These are phyloP conservation scores for Rubus idaeus DNA, from an alignment of 306 rosid genomes.

Conservation along the genomic window DNA sequence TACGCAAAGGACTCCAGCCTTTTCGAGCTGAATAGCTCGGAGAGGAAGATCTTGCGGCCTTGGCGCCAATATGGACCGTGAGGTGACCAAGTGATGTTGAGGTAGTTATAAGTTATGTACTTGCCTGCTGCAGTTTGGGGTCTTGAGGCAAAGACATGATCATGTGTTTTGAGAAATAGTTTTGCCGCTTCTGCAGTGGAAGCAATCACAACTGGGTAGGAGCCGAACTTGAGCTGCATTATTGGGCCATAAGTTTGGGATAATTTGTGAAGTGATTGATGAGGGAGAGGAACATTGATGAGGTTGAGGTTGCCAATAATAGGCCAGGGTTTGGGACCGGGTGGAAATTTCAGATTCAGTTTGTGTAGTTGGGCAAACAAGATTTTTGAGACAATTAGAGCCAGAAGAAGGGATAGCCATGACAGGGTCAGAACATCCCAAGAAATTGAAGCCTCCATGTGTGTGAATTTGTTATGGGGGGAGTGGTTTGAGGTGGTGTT, in stretches of 20 bases:
- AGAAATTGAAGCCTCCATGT: not conserved
- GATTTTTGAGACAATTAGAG: not conserved
- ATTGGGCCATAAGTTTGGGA: conserved; percentile 35
- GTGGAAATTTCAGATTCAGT: conserved; percentile 6
- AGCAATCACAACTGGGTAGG: conserved; percentile 29
- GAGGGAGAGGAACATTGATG: conserved; percentile 24
- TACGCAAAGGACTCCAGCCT: conserved; percentile 20
- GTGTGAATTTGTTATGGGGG: not conserved
- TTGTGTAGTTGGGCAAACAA: not conserved
- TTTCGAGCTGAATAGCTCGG: conserved; percentile 27
- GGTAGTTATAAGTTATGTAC: conserved; percentile 16
- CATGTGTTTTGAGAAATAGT: conserved; percentile 28
- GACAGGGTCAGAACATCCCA: not conserved
- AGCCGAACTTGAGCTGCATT: conserved; percentile 36
- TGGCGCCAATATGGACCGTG: conserved; percentile 35
- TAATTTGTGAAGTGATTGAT: conserved; percentile 29
- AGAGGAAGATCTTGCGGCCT: conserved; percentile 31
- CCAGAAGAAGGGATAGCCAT: not conserved
- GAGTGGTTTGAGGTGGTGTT: not conserved
- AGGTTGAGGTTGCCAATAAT: conserved; percentile 34
- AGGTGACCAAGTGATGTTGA: conserved; percentile 30
- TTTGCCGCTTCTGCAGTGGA: conserved; percentile 26
- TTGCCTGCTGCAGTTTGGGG: conserved; percentile 39
- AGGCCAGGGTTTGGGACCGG: conserved; percentile 43
- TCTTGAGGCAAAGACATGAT: conserved; percentile 30